Base-by-base conservation (phyloP, 176 grass and related monocot species). In the Oryza glumipatula region DNA sequence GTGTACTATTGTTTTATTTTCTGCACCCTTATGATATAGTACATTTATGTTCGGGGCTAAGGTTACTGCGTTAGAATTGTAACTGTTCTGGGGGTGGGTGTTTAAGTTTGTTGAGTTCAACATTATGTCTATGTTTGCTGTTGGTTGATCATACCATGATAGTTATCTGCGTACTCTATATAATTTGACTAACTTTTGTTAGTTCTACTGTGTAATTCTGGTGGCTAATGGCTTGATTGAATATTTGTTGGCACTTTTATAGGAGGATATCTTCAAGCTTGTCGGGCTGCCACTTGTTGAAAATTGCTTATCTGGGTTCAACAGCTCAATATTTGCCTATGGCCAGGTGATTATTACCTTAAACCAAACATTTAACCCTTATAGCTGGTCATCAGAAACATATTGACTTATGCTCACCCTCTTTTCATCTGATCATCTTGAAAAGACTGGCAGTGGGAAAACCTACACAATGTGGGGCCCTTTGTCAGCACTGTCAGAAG, bases 291-390 rank as follows among this genome's bases (percentile, higher is more conserved):
- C 93, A 10, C 87, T 99, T 35, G 93, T 99, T 54, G 96, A 99
- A 70, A 99, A 99, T 73, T 99, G 96, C 89, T 81, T 99, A 76
- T 85, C 81, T 10, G 96, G 96, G 65, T 99, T 99, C 77, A 99
- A 99, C 78, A 99, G 96, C 81, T 99, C 96, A 7, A 96, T 99
- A 84, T 99, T 99, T 92, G 96, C 93, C n/a, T 99, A 99, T 30
- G 96, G 96, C 23, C 96, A 99, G 93, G 96, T 99, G 74, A 48
- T 64, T 79, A 63, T 80, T 64, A 60, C 47, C 52, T 80, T 67
- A 30, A 22, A 22, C 33, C 76, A 66, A 70, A 33, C 44, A 86
- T 80, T 46, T 86, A 51, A 17, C 49, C 65, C 17, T 80, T 67
- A 68, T 83, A 23, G 23, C 10, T 83, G 45, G 45, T 70, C 48